A percentile compares a stretch with the other conserved stretches of the same genome.
Conservation (phyloP, 768 basidiomycete genomes). For the Antrodiella citrinella region DNA sequence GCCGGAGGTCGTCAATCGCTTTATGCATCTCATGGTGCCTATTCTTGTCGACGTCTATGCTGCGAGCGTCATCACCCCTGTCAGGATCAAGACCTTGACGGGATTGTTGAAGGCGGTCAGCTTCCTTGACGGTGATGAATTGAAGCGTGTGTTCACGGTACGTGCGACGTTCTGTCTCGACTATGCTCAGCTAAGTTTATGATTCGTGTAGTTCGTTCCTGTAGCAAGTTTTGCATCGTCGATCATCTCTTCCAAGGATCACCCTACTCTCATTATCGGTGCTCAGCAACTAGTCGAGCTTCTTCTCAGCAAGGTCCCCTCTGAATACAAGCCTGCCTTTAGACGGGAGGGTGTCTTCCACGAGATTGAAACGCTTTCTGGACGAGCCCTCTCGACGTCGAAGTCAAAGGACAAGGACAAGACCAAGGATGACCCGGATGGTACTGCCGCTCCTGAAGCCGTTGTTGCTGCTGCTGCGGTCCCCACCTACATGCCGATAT, state of each 20-base stretch:
- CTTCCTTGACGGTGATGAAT: conserved; percentile 71
- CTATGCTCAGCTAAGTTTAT: conserved; percentile 7
- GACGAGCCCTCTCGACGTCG: conserved; percentile 46
- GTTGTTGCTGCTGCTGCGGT: conserved; percentile 33
- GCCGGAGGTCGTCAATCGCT: conserved; percentile 69
- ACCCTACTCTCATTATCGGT: conserved; percentile 75
- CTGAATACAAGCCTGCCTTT: conserved; percentile 83
- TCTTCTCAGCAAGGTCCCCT: conserved; percentile 74
- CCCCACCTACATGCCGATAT: conserved; percentile 26
- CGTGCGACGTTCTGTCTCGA: conserved; percentile 19
- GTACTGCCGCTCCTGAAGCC: conserved; percentile 29
- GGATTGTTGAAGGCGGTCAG: conserved; percentile 87
- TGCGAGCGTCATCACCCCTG: conserved; percentile 85
- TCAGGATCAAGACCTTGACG: conserved; percentile 83
- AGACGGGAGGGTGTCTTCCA: conserved; percentile 94
- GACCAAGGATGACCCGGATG: conserved; percentile 23
- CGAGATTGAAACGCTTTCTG: conserved; percentile 78
- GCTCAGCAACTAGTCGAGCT: conserved; percentile 93
- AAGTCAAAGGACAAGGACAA: conserved; percentile 41
- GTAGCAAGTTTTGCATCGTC: conserved; percentile 93
- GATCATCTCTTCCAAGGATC: conserved; percentile 88
- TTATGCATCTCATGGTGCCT: conserved; percentile 85
- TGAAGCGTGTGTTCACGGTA: conserved; percentile 74
- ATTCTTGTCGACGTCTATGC: conserved; percentile 98
- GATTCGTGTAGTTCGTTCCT: conserved; percentile 65